Conservation (phyloP, 2,329 filamentous ascomycete species). For the Coniochaeta sp. region DNA sequence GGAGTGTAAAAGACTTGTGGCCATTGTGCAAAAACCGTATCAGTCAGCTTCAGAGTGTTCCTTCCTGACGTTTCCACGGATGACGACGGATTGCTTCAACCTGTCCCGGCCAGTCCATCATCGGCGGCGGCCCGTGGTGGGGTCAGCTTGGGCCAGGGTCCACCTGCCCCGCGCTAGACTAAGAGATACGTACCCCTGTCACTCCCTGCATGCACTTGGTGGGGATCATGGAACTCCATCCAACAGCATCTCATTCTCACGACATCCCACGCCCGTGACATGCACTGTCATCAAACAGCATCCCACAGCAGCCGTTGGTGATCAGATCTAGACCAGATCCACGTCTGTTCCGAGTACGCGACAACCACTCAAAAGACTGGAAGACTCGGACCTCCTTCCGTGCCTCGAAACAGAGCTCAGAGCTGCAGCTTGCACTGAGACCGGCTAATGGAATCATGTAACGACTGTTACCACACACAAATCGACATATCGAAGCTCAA, state of each 20-base stretch:
- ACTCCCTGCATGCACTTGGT: not conserved
- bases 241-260: not conserved
- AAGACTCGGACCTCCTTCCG: not conserved
- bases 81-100: not conserved
- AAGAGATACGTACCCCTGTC: too few species aligned
- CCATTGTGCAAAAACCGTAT: not conserved
- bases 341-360: too few species aligned
- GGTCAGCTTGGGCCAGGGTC: not conserved
- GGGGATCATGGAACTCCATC: not conserved
- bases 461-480: not conserved
- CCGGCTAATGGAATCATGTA: conserved; percentile 2
- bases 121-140: not conserved
- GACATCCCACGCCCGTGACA: too few species aligned
- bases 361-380: not conserved
- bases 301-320: not conserved
- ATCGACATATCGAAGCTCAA: not conserved
- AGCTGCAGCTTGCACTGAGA: conserved; percentile 1
- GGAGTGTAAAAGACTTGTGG: too few species aligned
- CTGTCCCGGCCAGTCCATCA: not conserved
- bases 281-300: not conserved
- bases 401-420: not conserved
- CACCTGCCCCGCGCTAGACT: not conserved
- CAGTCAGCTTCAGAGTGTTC: not conserved
- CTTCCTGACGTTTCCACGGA: conserved; percentile 1
- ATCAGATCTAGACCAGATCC: too few species aligned